Evolutionary conservation across 345 rosid species (phyloP).

Genomic region (Brassica carinata): DNA sequence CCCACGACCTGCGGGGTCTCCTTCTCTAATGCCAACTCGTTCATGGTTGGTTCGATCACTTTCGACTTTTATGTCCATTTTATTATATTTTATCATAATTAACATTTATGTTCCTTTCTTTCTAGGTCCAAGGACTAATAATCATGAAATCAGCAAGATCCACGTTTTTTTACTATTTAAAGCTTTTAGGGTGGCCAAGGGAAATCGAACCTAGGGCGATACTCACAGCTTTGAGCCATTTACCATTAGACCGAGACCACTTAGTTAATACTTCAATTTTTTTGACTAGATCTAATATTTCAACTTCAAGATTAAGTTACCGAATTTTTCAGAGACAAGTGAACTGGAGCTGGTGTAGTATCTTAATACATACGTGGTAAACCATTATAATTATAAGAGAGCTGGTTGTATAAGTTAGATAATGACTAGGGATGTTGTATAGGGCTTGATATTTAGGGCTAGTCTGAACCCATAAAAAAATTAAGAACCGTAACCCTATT

Average conservation of each 20-base stretch:
- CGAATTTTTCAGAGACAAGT: background rate
- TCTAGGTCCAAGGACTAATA: too few species aligned
- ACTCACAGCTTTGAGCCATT: too few species aligned
- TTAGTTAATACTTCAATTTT: too few species aligned
- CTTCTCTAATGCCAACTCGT: constrained; percentile 20
- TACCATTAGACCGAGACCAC: too few species aligned
- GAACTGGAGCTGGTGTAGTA: background rate
- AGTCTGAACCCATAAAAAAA: too few species aligned
- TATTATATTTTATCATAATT: background rate
- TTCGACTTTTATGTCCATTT: background rate
- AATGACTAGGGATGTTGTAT: background rate
- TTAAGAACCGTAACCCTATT: too few species aligned
- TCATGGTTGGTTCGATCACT: constrained; percentile 20
- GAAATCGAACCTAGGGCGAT: too few species aligned
- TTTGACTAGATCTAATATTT: background rate
- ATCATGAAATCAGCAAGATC: too few species aligned
- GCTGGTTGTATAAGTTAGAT: background rate
- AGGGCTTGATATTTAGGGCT: too few species aligned
- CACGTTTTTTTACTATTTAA: too few species aligned
- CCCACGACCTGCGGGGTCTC: constrained; percentile 18
- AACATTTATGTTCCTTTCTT: background rate
- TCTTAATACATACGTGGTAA: background rate
- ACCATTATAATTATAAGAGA: background rate
- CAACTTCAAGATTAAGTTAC: background rate
- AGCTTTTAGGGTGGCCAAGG: too few species aligned